Evolutionary conservation across 768 basidiomycete species (phyloP).

Genomic region (Xerocomus brunneocitrinus): DNA sequence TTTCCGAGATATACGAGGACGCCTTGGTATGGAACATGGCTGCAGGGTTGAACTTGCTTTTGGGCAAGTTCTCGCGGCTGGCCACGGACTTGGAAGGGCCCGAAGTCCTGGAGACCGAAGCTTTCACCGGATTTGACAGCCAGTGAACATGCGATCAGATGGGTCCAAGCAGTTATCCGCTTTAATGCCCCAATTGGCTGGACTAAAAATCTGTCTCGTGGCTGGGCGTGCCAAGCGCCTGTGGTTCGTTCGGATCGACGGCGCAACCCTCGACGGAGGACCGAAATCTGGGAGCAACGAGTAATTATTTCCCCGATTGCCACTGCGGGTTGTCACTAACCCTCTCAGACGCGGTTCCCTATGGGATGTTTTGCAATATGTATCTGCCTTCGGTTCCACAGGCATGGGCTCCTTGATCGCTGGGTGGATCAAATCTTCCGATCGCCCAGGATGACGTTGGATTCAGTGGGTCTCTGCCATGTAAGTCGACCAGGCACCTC

Average conservation of each 20-base stretch:
- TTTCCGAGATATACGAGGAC: too few relatives aligned
- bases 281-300: conserved; percentile 64
- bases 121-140: too few relatives aligned
- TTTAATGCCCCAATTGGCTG: too few relatives aligned
- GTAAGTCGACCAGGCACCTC: conserved; percentile 28
- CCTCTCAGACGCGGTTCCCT: conserved; percentile 62
- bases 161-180: too few relatives aligned
- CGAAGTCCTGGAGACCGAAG: too few relatives aligned
- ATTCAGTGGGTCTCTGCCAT: conserved; percentile 79
- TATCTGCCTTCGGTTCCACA: conserved; percentile 53
- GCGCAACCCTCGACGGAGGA: conserved; percentile 71
- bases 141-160: too few relatives aligned
- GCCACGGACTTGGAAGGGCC: too few relatives aligned
- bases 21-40: too few relatives aligned
- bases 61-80: too few relatives aligned
- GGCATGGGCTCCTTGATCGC: conserved; percentile 61
- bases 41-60: too few relatives aligned
- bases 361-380: conserved; percentile 80
- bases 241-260: conserved; percentile 68
- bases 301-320: conserved; percentile 34
- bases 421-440: conserved; percentile 63
- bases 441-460: conserved; percentile 68
- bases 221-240: too few relatives aligned
- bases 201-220: too few relatives aligned
- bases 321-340: conserved; percentile 7